Conservation (phyloP, 2,329 filamentous ascomycete species). For the Penicillium sclerotiorum region DNA sequence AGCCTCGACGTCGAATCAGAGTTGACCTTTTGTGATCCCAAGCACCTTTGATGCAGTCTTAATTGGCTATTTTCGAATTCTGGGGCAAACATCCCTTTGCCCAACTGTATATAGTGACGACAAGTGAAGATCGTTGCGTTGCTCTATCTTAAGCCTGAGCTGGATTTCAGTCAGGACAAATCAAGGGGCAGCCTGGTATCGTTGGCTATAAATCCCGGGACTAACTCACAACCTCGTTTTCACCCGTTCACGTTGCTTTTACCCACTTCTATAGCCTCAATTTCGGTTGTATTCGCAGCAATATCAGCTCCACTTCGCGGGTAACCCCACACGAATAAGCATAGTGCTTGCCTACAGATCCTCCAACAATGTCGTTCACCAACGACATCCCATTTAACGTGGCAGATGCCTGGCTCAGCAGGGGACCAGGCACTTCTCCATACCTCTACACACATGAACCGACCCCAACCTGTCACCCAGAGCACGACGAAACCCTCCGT, state of each 20-base stretch:
- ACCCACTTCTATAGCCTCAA: neutral
- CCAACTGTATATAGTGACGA: neutral
- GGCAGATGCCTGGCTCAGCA: neutral
- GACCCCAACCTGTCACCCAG: neutral
- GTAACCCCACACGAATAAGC: too few species aligned
- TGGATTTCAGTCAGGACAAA: too few species aligned
- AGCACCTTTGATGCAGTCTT: neutral
- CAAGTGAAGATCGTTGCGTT: neutral
- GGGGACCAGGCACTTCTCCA: neutral
- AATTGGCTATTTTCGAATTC: constrained; percentile 1
- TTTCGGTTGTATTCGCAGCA: too few species aligned
- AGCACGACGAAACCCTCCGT: neutral
- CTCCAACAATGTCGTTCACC: neutral
- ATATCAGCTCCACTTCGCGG: too few species aligned
- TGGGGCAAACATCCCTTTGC: constrained; percentile 4
- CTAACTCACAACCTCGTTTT: neutral
- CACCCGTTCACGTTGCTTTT: neutral
- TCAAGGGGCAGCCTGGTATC: neutral
- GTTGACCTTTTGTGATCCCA: neutral
- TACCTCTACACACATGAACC: neutral
- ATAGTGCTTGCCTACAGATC: too few species aligned
- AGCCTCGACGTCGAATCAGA: neutral
- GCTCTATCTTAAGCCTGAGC: neutral
- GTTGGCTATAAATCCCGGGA: neutral
- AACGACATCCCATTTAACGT: neutral